Evolutionary conservation across 805 yeast species (phyloP).

Genomic region (Lachancea fermentati): DNA sequence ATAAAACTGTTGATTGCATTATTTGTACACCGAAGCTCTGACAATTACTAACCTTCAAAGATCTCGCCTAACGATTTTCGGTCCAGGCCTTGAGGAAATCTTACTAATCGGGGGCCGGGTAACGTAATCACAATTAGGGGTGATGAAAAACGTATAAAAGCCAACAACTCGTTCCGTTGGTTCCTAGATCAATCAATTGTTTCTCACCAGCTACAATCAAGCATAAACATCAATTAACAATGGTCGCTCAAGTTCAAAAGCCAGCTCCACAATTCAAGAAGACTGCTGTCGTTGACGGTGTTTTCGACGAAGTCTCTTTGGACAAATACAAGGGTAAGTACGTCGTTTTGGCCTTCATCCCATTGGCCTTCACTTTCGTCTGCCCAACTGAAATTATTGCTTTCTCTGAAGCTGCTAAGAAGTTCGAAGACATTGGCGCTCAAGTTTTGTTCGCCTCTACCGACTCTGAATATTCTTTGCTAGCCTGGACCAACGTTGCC

Average conservation of each 20-base stretch:
- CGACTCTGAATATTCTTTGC: conserved; percentile 94
- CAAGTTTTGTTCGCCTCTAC: conserved; percentile 95
- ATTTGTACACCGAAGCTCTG: no score
- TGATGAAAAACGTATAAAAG: conserved; percentile 1
- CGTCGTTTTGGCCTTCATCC: conserved; percentile 95
- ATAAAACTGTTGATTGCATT: no score
- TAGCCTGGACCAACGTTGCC: conserved; percentile 97
- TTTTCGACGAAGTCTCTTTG: conserved; percentile 88
- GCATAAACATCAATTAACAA: conserved; percentile 31
- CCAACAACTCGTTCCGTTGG: not conserved
- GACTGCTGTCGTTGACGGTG: conserved; percentile 96
- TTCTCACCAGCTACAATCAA: not conserved
- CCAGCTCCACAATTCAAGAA: conserved; percentile 96
- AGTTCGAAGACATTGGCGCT: conserved; percentile 80
- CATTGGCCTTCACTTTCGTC: conserved; percentile 98
- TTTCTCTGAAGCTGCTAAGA: conserved; percentile 90
- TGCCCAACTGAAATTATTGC: conserved; percentile 99
- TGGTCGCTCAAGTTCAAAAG: conserved; percentile 88
- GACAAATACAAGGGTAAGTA: conserved; percentile 97
- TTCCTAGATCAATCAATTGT: not conserved
- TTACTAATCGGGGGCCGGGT: not conserved
- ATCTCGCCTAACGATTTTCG: not conserved
- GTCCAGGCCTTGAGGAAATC: not conserved
- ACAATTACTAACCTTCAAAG: conserved; percentile 9
- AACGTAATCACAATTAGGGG: not conserved